phyloP scores from a whole-genome alignment of 345 rosid genomes.

The Conringia planisiliqua region DNA sequence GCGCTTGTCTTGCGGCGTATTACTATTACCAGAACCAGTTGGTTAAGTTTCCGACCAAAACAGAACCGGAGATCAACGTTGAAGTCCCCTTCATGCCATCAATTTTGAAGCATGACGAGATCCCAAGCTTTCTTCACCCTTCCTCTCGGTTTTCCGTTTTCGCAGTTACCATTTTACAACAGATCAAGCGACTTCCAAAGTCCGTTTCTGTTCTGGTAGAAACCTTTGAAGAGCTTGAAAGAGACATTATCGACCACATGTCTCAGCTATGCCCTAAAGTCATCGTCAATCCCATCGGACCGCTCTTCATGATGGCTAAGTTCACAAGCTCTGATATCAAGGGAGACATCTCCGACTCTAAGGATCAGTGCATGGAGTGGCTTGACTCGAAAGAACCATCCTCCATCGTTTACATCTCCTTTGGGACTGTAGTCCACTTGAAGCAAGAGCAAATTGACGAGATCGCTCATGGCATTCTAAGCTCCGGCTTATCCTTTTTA shows the following conservation, averaged over 20 bases:
- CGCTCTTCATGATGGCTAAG: slow-evolving; percentile 49
- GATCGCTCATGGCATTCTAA: slow-evolving; percentile 27
- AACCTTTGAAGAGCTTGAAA: slow-evolving; percentile 58
- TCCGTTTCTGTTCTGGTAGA: slow-evolving; percentile 60
- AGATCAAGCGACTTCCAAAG: slow-evolving; percentile 45
- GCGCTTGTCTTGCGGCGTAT: slow-evolving; percentile 60
- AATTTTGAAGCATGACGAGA: slow-evolving; percentile 52
- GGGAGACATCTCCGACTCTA: slow-evolving; percentile 44
- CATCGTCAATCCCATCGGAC: slow-evolving; percentile 51
- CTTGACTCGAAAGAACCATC: slow-evolving; percentile 34
- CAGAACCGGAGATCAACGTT: slow-evolving; percentile 49
- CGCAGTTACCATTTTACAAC: slow-evolving; percentile 41
- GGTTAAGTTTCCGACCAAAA: slow-evolving; percentile 48
- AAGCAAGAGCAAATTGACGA: slow-evolving; percentile 33
- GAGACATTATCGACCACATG: slow-evolving; percentile 48
- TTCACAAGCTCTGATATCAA: slow-evolving; percentile 17
- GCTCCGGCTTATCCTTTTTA: neutral
- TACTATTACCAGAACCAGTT: slow-evolving; percentile 47
- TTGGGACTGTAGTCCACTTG: slow-evolving; percentile 30
- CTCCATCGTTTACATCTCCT: slow-evolving; percentile 46
- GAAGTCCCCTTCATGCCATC: slow-evolving; percentile 55
- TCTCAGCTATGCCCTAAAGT: slow-evolving; percentile 43
- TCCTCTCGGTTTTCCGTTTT: slow-evolving; percentile 30
- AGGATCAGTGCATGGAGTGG: slow-evolving; percentile 50
- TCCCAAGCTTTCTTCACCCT: slow-evolving; percentile 67